Conservation (phyloP, 352 stramenopile genomes). For the Pythium apleroticum region DNA sequence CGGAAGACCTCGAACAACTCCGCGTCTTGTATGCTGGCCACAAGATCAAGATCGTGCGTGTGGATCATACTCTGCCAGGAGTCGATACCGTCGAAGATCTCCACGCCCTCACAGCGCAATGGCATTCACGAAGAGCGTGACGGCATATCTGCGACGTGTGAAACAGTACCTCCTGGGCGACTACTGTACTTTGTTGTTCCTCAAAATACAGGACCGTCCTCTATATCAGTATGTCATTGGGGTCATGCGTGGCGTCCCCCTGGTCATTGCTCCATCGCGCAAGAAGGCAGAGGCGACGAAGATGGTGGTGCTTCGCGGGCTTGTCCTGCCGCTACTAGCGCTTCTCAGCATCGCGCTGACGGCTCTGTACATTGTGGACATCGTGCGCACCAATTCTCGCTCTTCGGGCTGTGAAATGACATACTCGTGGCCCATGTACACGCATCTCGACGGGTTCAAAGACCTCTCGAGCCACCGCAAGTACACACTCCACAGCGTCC, state of each 20-base stretch:
- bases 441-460: slow-evolving; percentile 44
- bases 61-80: slow-evolving; percentile 59
- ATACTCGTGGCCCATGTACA: slow-evolving; percentile 84
- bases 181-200: not conserved
- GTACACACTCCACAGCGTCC: slow-evolving; percentile 63
- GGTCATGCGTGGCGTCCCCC: slow-evolving; percentile 19
- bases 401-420: slow-evolving; percentile 80
- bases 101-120: slow-evolving; percentile 43
- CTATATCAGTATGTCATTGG: not conserved
- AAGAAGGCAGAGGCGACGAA: not conserved
- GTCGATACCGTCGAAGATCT: slow-evolving; percentile 75
- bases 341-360: slow-evolving; percentile 33
- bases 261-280: not conserved
- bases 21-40: slow-evolving; percentile 78
- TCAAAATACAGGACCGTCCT: not conserved
- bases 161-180: not conserved
- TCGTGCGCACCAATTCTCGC: slow-evolving; percentile 31
- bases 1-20: slow-evolving; percentile 82
- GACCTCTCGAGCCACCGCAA: slow-evolving; percentile 43
- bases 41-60: slow-evolving; percentile 66
- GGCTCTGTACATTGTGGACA: slow-evolving; percentile 44
- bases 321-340: slow-evolving; percentile 58
- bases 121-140: slow-evolving; percentile 21
- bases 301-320: slow-evolving; percentile 21
- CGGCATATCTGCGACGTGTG: not conserved